Evolutionary conservation across 2,329 filamentous ascomycete genomes (phyloP), one percentile per base, ranked within the genome.

Genomic region (Aureobasidium uvarum): DNA sequence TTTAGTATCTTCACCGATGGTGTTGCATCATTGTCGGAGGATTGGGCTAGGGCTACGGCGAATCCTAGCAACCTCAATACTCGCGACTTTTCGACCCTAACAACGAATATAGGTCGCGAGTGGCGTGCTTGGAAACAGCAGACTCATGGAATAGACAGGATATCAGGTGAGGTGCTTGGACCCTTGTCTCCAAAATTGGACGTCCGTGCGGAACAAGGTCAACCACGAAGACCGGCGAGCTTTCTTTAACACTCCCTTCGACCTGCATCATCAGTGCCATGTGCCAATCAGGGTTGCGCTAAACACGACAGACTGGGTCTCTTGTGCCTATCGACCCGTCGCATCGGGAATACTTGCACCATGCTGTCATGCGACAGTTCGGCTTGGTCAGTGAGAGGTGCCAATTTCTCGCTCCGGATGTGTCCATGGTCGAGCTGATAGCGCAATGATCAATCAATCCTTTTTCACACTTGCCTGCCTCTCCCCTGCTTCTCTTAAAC

Each of bases 151-250:
- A 46, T 23, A 48, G 56, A 23, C 31, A 48, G 25, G 56, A 36
- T 36, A 62, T 62, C 58, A 62, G 45, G 58, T 62, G 58, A 62
- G 58, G 58, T 51, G 45, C 56, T 60, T 60, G 56, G 56, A 60
- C 39, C 38, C 54, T 58, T 39, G 52, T 4, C 51, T 28, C 33
- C 38, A 58, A 56, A 31, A 58, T 58, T 58, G 23, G 2, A 23
- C 13, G 54, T 33, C 54, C 39, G 54, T 58, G 54, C 54, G 54
- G 23, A 28, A 20, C 39, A 55, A 39, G 33, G 23, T 13, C 51
- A 16, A 54, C n/a, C 31, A 54, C 51, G 33, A 38, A 25, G 51
- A 6, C 33, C 33, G 14, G 25, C 41, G 33, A 28, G 23, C 25
- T 58, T 58, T 58, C 54, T 38, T 38, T 58, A 14, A 23, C 46